Percentiles rank a stretch among this genome's conserved stretches.
These are phyloP conservation scores for Neurospora sp. DNA, from an alignment of 495 filamentous ascomycete genomes.

Conservation along the genomic window DNA sequence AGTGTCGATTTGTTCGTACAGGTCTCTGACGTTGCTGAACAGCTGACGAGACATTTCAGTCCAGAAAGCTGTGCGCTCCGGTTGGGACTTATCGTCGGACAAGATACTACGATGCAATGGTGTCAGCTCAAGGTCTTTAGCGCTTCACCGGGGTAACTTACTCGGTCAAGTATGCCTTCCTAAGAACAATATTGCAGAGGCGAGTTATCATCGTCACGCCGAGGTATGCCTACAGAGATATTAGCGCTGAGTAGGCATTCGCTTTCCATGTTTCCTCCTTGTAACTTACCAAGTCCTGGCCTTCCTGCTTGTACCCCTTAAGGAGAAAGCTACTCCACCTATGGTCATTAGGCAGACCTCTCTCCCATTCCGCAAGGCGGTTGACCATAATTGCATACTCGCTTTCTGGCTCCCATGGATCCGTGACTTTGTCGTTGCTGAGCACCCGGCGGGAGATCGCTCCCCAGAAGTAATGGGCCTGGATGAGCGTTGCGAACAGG, in stretches of 20 bases:
- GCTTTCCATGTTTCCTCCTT: background rate
- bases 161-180: conserved; percentile 39
- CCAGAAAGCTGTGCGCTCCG: conserved; percentile 28
- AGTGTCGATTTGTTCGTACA: conserved; percentile 39
- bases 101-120: conserved; percentile 26
- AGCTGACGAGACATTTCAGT: conserved; percentile 33
- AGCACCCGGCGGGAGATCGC: conserved; percentile 35
- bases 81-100: conserved; percentile 25
- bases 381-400: conserved; percentile 31
- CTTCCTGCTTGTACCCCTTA: conserved; percentile 32
- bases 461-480: conserved; percentile 41
- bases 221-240: conserved; percentile 31
- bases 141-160: conserved; percentile 12
- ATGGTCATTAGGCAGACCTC: conserved; percentile 32
- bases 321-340: conserved; percentile 33
- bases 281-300: conserved; percentile 29
- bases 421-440: conserved; percentile 22
- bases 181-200: conserved; percentile 41
- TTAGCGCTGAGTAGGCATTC: background rate
- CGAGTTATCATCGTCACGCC: conserved; percentile 38
- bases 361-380: conserved; percentile 33
- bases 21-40: conserved; percentile 34
- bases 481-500: conserved; percentile 41
- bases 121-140: background rate
- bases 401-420: conserved; percentile 32